Base-by-base conservation (phyloP, 345 rosid genomes). In the Pelargonium nanum region DNA sequence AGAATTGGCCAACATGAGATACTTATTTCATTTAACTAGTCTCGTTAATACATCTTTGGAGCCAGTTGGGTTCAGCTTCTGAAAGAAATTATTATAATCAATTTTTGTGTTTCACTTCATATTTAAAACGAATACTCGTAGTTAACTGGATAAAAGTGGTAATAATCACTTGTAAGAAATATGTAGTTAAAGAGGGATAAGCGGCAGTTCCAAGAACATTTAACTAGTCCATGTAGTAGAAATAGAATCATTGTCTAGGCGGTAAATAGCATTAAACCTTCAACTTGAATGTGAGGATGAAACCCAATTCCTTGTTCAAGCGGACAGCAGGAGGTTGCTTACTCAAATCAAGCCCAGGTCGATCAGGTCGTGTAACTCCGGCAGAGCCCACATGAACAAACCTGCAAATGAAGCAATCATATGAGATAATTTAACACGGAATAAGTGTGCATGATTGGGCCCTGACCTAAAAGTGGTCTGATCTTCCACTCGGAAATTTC, bases 321-420 rank as follows among this genome's bases (percentile, higher is more conserved):
- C 99, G 81, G 51, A 89, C 99, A 50, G 99, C 99, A 32, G 97
- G 99, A 68, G 96, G 99, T 65, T 92, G 96, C 75, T 75, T 89
- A 70, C 83, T 85, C 40, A 89, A 91, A 71, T 92, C 97, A 68
- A 92, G 81, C 70, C 96, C 97, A 24, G 95, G 96, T 71, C 96
- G 83, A 53, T 88, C 98, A 10, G 98, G 96, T 63, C 98, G 72
- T 8, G 96, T 89, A 22, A 89, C 98, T 70, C 98, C 96, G 6
- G 98, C 98, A 22, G 98, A 78, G 60, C 98, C 72, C 66, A 92
- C 96, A 23, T 92, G 96, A 24, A 92, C 95, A 70, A 92, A 84
- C 88, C 98, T 91, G 65, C 72, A 63, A 64, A 56, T 2, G 56
- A 56, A 32, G 70, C 40, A 57, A 23, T 55, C 32, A 17, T 15